A percentile compares a stretch with the other conserved stretches of the same genome.
Evolutionary conservation across 176 grass and related monocot genomes (phyloP).

Genomic region (Aegilops umbellulata): DNA sequence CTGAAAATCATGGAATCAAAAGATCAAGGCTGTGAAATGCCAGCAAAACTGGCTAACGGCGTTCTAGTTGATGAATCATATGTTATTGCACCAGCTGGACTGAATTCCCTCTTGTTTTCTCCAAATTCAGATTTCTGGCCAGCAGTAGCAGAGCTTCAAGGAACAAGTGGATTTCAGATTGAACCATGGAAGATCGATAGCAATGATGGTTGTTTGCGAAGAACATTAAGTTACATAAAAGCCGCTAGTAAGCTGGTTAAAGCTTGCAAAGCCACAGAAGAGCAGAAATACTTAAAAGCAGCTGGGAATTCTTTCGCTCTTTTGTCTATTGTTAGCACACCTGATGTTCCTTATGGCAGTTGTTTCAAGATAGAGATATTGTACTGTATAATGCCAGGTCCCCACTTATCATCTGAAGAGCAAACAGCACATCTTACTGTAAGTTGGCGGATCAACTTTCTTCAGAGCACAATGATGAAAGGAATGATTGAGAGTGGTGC

Average conservation of each 20-base stretch:
- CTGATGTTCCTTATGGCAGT: conserved; percentile 78
- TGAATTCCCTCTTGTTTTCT: conserved; percentile 85
- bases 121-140: conserved; percentile 73
- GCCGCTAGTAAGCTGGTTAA: conserved; percentile 87
- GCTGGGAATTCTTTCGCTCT: conserved; percentile 67
- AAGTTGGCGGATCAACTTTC: conserved; percentile 78
- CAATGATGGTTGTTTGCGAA: conserved; percentile 51
- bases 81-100: conserved; percentile 41
- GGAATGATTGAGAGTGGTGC: conserved; percentile 89
- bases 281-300: conserved; percentile 79
- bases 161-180: conserved; percentile 69
- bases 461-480: conserved; percentile 97
- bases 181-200: conserved; percentile 78
- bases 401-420: conserved; percentile 57
- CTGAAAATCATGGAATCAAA: conserved; percentile 79
- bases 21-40: conserved; percentile 65
- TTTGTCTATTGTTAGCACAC: conserved; percentile 65
- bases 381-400: conserved; percentile 66
- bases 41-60: conserved; percentile 61
- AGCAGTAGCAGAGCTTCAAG: conserved; percentile 83
- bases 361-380: conserved; percentile 80
- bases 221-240: conserved; percentile 77
- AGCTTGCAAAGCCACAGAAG: conserved; percentile 85
- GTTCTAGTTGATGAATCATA: conserved; percentile 78
- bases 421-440: conserved; percentile 67